Base-by-base conservation (phyloP, 2,329 filamentous ascomycete species). In the Phyllosticta citrichinensis region DNA sequence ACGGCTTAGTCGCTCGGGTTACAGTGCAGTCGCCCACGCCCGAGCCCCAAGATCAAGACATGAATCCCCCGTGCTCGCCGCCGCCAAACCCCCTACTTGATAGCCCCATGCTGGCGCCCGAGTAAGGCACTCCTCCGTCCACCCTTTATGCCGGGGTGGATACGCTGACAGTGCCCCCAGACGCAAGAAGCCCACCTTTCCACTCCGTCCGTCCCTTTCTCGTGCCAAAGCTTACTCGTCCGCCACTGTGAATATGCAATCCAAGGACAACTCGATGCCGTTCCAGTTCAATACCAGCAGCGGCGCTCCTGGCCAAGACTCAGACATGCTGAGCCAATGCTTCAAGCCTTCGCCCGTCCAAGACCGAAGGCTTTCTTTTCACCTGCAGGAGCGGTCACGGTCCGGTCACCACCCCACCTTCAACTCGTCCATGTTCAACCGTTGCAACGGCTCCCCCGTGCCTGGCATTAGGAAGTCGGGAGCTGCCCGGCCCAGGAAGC, bases 291-390 rank as follows among this genome's bases (percentile, higher is more conserved):
- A 87, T 66, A 80, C 76, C 68, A 79, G 74, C 63, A 79, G 77
- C 62, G 80, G 79, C 66, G 52, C 53, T 17, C 19, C 20, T 12
- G 20, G 19, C 20, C 20, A 20, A 9, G 60, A 61, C 11, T 91
- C 65, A 88, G 60, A 58, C 22, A 19, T 88, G 17, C 75, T 94
- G 54, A 85, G 86, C 66, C 89, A 95, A 71, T 91, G 88, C 78
- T 95, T 95, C 71, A 81, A 86, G 59, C 84, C 87, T 66, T 94
- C 91, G 12, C 89, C 92, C 2, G 85, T 87, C 14, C 87, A 87
- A 65, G 86, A 92, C 67, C 80, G 83, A 62, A 80, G 84, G 25
- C 77, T 82, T 59, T 27, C 40, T 14, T 61, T 61, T 27, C 55
- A 57, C 54, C 51, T 61, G 1, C 60, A 61, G 30, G 60, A 55